phyloP scores from a whole-genome alignment of 2,329 filamentous ascomycete genomes.

The Colletotrichum chlorophyti region DNA sequence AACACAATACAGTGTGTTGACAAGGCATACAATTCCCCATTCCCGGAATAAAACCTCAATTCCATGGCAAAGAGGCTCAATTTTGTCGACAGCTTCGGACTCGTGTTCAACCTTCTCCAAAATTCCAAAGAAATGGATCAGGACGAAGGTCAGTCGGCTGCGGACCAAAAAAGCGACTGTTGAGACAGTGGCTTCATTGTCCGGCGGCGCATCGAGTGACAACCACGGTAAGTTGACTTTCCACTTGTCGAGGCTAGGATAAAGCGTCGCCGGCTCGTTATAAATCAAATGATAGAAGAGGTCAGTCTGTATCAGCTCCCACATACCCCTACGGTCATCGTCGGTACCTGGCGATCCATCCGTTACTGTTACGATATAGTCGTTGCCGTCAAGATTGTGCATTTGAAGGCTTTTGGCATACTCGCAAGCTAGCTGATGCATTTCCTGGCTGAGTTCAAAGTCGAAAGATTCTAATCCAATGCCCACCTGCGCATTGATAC shows the following conservation, averaged over 20 bases:
- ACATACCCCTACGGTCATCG: slow-evolving; percentile 38
- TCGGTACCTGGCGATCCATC: slow-evolving; percentile 13
- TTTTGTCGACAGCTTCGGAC: slow-evolving; percentile 2
- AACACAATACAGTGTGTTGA: background rate
- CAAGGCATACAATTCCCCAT: slow-evolving; percentile 36
- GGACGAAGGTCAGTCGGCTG: slow-evolving; percentile 37
- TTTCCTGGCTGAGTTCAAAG: slow-evolving; percentile 38
- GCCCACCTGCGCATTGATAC: slow-evolving; percentile 30
- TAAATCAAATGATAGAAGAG: slow-evolving; percentile 39
- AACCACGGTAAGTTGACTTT: slow-evolving; percentile 42
- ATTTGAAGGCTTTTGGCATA: slow-evolving; percentile 39
- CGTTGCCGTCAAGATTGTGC: slow-evolving; percentile 38
- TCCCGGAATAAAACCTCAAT: slow-evolving; percentile 35
- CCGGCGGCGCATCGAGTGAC: slow-evolving; percentile 31
- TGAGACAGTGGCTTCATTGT: slow-evolving; percentile 30
- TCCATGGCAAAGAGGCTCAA: slow-evolving; percentile 34
- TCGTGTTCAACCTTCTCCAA: background rate
- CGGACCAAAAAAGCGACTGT: slow-evolving; percentile 37
- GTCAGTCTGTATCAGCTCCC: slow-evolving; percentile 42
- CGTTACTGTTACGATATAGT: slow-evolving; percentile 16
- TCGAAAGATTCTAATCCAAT: slow-evolving; percentile 40
- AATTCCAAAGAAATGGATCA: slow-evolving; percentile 37
- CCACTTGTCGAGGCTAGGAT: slow-evolving; percentile 34
- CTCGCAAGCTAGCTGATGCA: slow-evolving; percentile 38
- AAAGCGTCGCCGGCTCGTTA: slow-evolving; percentile 38